Conservation (phyloP, 2,329 filamentous ascomycete genomes). For the Leptographium procerum region DNA sequence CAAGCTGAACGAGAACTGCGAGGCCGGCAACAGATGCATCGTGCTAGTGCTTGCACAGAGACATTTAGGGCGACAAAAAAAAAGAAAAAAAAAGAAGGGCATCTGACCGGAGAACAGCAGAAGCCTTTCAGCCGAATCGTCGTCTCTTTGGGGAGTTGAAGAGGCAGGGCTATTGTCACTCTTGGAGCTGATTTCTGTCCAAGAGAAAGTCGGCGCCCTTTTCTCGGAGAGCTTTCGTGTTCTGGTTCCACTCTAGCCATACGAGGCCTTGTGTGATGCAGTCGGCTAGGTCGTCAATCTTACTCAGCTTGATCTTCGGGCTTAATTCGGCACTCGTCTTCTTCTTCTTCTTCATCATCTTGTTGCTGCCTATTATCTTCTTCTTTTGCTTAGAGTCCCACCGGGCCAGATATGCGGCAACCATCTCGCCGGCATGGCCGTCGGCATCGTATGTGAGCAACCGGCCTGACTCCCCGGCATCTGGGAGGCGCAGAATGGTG, state of each 20-base stretch:
- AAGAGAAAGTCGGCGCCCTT: constrained; percentile 18
- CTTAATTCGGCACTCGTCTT: constrained; percentile 9
- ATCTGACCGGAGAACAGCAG: not conserved
- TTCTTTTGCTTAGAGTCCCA: constrained; percentile 8
- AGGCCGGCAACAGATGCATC: constrained; percentile 56
- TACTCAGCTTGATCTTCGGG: constrained; percentile 23
- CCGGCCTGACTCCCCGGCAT: not conserved
- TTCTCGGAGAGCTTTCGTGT: constrained; percentile 26
- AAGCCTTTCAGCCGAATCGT: no score
- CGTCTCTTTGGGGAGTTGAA: not conserved
- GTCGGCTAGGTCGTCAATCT: constrained; percentile 74
- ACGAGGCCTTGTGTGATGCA: constrained; percentile 66
- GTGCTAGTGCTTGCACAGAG: not conserved
- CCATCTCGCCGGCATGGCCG: constrained; percentile 3
- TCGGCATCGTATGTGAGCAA: not conserved
- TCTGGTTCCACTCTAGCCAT: constrained; percentile 65
- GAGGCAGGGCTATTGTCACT: not conserved
- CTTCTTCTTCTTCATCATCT: not conserved
- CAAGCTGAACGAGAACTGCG: constrained; percentile 69
- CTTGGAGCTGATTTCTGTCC: not conserved
- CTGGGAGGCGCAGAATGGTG: not conserved
- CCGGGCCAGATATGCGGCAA: constrained; percentile 7
- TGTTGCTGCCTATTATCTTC: no score
- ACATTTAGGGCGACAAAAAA: not conserved
- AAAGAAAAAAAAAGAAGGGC: not conserved